Base-by-base conservation (phyloP, 345 rosid species). In the Arabis hirsuta region DNA sequence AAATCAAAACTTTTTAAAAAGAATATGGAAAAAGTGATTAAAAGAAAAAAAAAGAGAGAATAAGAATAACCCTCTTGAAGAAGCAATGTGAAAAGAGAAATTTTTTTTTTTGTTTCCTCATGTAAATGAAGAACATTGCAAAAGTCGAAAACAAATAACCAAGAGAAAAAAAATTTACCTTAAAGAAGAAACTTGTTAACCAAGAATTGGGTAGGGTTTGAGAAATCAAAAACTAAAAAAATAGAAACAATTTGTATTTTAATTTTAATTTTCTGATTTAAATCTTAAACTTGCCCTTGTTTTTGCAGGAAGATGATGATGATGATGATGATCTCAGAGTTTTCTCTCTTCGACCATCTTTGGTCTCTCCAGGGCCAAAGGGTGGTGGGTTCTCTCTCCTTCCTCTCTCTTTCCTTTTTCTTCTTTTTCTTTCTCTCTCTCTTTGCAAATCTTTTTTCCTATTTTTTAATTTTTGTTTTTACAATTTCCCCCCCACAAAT, bases 261-360 rank as follows among this genome's bases (percentile, higher is more conserved):
- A 61, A 44, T 39, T 55, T 20, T 57, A 26, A 65, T 19, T 38
- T 45, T 62, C 12, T 63, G 44, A 9, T 70, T 34, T 7, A 34
- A 34, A 34, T 38, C 52, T 83, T 55, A 9, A 71, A 77, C 74
- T 88, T 83, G 86, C 87, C 89, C 71, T 78, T 62, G 11, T 52
- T 54, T 54, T 54, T 62, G 65, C 74, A 68, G 63, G 57, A 59
- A 14, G 67, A 76, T 65, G 81, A 47, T 19, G 73, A 45, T 12
- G 68, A 61, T 24, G 75, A 62, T 53, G 87, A 88, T 88, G 91
- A 88, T 84, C 84, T 87, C 85, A 86, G 91, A 87, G 88, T 80
- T 76, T 82, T 82, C 64, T 83, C 84, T 82, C 90, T 79, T 80
- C 87, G 87, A 82, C 86, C 86, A 83, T 76, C 84, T 67, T 76